phyloP scores from a whole-genome alignment of 306 rosid genomes.

The Lathyrus aphaca region DNA sequence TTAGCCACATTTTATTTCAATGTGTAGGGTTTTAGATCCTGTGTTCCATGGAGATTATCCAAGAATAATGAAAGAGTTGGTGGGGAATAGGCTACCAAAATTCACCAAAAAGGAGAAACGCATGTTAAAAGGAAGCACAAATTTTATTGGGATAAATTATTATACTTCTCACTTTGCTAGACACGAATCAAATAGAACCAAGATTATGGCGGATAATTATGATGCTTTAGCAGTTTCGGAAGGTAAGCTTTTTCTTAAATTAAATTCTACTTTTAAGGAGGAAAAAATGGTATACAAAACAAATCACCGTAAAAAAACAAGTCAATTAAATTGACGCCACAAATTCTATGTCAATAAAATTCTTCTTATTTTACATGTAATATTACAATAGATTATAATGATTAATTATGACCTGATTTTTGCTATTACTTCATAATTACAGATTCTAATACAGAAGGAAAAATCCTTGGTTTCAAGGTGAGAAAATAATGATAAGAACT shows the following conservation, averaged over 20 bases:
- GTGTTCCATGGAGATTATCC: constrained; percentile 42
- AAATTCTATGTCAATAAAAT: too few relatives aligned
- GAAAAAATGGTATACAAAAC: too few relatives aligned
- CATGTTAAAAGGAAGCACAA: constrained; percentile 35
- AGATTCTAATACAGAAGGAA: constrained; percentile 32
- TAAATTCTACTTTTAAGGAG: constrained; percentile 24
- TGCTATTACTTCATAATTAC: not conserved
- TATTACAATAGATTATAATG: too few relatives aligned
- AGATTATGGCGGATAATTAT: not conserved
- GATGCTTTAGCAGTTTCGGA: constrained; percentile 8
- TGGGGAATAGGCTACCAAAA: constrained; percentile 41
- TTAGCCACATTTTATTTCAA: not conserved
- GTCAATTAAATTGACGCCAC: too few relatives aligned
- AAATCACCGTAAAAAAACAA: too few relatives aligned
- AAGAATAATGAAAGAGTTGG: constrained; percentile 36
- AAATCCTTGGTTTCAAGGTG: constrained; percentile 42
- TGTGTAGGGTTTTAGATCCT: constrained; percentile 41
- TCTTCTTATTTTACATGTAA: not conserved
- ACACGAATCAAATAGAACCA: constrained; percentile 14
- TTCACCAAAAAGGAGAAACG: constrained; percentile 33
- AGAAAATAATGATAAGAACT: constrained; percentile 3
- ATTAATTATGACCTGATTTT: too few relatives aligned
- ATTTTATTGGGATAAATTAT: constrained; percentile 48
- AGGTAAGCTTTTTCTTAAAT: constrained; percentile 37
- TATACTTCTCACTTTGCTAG: constrained; percentile 41